phyloP scores from a whole-genome alignment of 768 basidiomycete species.

The Steccherinum ochraceum region DNA sequence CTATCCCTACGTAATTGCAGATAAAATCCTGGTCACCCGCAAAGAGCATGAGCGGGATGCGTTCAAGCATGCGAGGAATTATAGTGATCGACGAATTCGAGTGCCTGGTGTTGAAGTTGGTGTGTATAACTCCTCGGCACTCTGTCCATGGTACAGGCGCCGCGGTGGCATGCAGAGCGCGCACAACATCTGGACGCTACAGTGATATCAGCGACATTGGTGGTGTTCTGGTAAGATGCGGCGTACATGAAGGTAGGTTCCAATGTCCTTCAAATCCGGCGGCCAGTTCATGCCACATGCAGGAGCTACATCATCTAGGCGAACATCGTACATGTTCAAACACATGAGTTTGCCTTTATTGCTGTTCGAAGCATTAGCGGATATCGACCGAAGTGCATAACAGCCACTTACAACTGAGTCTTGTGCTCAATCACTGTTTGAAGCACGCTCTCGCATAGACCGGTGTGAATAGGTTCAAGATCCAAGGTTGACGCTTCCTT shows the following conservation, averaged over 20 bases:
- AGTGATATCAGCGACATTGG: slow-evolving; percentile 4
- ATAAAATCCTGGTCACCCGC: slow-evolving; percentile 95
- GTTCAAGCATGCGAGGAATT: slow-evolving; percentile 69
- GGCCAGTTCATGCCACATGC: slow-evolving; percentile 99
- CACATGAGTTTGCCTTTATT: slow-evolving; percentile 69
- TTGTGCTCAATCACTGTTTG: slow-evolving; percentile 32
- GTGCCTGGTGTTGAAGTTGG: slow-evolving; percentile 46
- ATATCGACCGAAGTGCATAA: neutral
- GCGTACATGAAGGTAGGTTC: slow-evolving; percentile 75
- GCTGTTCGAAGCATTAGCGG: slow-evolving; percentile 28
- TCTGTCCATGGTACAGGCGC: slow-evolving; percentile 85
- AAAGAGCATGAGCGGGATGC: slow-evolving; percentile 85
- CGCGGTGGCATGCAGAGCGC: slow-evolving; percentile 72
- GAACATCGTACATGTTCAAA: slow-evolving; percentile 92
- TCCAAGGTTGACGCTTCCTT: slow-evolving; percentile 29
- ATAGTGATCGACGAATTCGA: slow-evolving; percentile 70
- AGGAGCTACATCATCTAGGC: slow-evolving; percentile 77
- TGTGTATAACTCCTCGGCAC: slow-evolving; percentile 65
- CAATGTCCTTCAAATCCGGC: slow-evolving; percentile 70
- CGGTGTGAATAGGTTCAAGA: slow-evolving; percentile 47
- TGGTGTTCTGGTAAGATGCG: too few relatives aligned
- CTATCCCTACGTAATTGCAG: slow-evolving; percentile 92
- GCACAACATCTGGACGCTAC: slow-evolving; percentile 76
- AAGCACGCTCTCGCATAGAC: slow-evolving; percentile 56
- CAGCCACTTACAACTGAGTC: slow-evolving; percentile 7